These are phyloP conservation scores for Suhomyces chickasaworum DNA, from an alignment of 1,139 yeast genomes.

Conservation along the genomic window DNA sequence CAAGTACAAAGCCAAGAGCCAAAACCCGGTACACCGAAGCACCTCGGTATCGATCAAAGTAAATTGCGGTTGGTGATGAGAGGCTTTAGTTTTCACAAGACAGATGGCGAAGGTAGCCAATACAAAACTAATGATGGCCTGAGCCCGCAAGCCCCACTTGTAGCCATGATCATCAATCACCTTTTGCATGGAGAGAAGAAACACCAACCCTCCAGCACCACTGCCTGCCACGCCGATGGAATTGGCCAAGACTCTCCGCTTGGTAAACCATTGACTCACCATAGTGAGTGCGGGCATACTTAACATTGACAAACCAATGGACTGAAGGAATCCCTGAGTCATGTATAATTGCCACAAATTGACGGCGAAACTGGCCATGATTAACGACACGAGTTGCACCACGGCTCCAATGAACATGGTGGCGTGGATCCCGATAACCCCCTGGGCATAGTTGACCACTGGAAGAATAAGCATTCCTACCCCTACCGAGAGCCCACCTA, in stretches of 20 bases:
- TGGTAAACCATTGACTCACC: too few species aligned
- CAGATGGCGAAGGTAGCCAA: constrained; percentile 23
- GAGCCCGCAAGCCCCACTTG: constrained; percentile 65
- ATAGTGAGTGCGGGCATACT: too few species aligned
- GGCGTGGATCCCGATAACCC: constrained; percentile 16
- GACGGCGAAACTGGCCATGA: constrained; percentile 65
- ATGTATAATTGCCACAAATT: constrained; percentile 62
- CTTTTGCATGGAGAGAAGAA: constrained; percentile 51
- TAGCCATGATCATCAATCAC: constrained; percentile 53
- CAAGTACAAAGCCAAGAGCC: too few species aligned
- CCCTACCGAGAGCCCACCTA: too few species aligned
- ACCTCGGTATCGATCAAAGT: too few species aligned
- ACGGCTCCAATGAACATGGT: constrained; percentile 30
- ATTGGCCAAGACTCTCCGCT: constrained; percentile 44
- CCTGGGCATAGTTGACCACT: constrained; percentile 3
- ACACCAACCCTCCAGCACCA: constrained; percentile 63
- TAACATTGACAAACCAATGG: constrained; percentile 31
- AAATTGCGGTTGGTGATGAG: too few species aligned
- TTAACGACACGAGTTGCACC: constrained; percentile 43
- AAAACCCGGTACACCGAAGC: too few species aligned
- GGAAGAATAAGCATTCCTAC: too few species aligned
- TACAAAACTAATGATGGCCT: constrained; percentile 38
- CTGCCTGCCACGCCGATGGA: constrained; percentile 64
- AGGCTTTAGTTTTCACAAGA: too few species aligned
- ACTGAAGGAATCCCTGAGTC: constrained; percentile 65